Evolutionary conservation across 257 asterid genomes (phyloP), one percentile per base, ranked within the genome.

Genomic region (Buddleja alternifolia): DNA sequence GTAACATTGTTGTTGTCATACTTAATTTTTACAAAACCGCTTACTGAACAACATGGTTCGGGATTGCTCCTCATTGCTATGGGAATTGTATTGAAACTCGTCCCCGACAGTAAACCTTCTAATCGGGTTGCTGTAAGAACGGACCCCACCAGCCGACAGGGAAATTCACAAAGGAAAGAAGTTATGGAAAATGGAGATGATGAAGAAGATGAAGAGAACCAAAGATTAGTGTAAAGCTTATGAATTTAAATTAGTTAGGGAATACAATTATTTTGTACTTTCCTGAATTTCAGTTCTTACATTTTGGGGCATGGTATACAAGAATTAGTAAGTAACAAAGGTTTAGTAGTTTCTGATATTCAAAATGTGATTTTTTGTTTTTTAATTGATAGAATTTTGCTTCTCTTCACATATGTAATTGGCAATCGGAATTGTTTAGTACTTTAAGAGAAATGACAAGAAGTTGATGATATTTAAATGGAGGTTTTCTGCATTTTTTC

Each of bases 1-100:
- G 97, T 88, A n/a, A 90, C 96, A n/a, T 70, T 90, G 81, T 58
- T 90, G 75, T 72, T 88, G 64, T 90, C 96, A 11, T 90, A 84
- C 78, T 21, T 90, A 16, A 81, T 88, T 52, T 90, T 90, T 55
- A 88, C 97, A 7, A 90, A 90, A 77, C 96, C 96, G 1, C 88
- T 90, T 6, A 90, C 96, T 0, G 89, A 83, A 67, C 92, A 90
- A 62, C 97, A 90, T 50, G 86, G 89, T 46, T 81, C 92, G 0
- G 95, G 97, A 0, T 68, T 90, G 70, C 67, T 90, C 39, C 83
- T 90, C 42, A 84, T 90, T 53, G 66, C 86, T 36, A 86, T 84
- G 92, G 96, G 95, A 37, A 90, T 90, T 36, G 25, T 85, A 21
- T n/a, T 82, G 81, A 86, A 84, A 73, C 87, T 88, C 60, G 70